Evolutionary conservation across 2,329 filamentous ascomycete species (phyloP).

Genomic region (Arthrobotrys entomopaga): DNA sequence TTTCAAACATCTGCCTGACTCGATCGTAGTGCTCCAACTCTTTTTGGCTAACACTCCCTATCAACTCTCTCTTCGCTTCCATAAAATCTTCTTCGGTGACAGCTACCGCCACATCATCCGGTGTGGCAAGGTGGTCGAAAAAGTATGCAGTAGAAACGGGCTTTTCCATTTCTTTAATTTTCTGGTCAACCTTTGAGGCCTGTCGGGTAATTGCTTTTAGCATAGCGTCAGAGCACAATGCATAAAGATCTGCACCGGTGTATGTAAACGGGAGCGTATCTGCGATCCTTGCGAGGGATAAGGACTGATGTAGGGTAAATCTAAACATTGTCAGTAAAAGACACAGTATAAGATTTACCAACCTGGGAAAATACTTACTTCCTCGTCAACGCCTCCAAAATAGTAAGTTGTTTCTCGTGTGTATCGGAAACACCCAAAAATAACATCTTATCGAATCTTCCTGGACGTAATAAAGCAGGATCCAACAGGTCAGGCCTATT

Average conservation of each 20-base stretch:
- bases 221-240: conserved; percentile 97
- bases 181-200: conserved; percentile 82
- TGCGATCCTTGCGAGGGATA: conserved; percentile 80
- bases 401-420: conserved; percentile 93
- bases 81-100: conserved; percentile 90
- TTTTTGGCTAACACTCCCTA: conserved; percentile 85
- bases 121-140: conserved; percentile 89
- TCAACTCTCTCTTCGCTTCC: conserved; percentile 81
- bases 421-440: conserved; percentile 97
- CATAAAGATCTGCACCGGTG: conserved; percentile 96
- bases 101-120: conserved; percentile 84
- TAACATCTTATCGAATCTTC: conserved; percentile 97
- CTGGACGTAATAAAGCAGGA: conserved; percentile 85
- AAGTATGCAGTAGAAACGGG: conserved; percentile 87
- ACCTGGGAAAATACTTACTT: conserved; percentile 72
- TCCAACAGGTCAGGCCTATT: conserved; percentile 94
- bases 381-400: conserved; percentile 90
- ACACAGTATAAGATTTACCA: background rate
- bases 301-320: conserved; percentile 82
- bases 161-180: conserved; percentile 70
- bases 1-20: conserved; percentile 83
- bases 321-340: conserved; percentile 64
- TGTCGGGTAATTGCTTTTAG: conserved; percentile 96
- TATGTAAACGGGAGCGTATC: conserved; percentile 89
- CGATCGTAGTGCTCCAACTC: conserved; percentile 90